Percentiles rank a stretch among this genome's conserved stretches.
phyloP scores from a whole-genome alignment of 306 rosid genomes.

The Clitoria ternatea region DNA sequence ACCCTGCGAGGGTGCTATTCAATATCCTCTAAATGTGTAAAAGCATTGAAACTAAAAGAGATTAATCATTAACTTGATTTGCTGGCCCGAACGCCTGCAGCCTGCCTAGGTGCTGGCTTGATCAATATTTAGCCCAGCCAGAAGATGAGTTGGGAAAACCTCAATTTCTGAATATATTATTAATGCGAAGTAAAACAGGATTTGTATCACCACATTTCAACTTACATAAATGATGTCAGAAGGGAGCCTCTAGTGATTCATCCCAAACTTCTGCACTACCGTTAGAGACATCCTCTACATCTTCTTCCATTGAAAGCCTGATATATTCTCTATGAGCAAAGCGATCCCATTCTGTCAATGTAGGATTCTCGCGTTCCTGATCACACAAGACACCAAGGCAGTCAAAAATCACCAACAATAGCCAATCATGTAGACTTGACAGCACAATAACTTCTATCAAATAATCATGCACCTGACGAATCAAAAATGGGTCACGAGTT shows the following conservation, averaged over 20 bases:
- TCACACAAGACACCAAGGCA: slow-evolving; percentile 31
- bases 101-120: not conserved
- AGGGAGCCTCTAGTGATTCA: slow-evolving; percentile 97
- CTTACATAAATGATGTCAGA: slow-evolving; percentile 57
- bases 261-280: slow-evolving; percentile 99
- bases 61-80: not conserved
- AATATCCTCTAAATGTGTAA: not conserved
- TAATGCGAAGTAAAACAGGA: slow-evolving; percentile 13
- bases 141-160: not conserved
- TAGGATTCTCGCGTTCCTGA: slow-evolving; percentile 99
- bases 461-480: slow-evolving; percentile 79
- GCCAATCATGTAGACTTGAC: not conserved
- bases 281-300: slow-evolving; percentile 97
- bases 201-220: slow-evolving; percentile 9
- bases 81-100: not conserved
- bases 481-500: slow-evolving; percentile 97
- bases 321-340: slow-evolving; percentile 99
- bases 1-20: not conserved
- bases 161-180: not conserved
- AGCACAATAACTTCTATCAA: not conserved
- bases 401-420: slow-evolving; percentile 28
- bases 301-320: slow-evolving; percentile 99
- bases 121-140: slow-evolving; percentile 3
- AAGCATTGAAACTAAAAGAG: not conserved
- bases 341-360: slow-evolving; percentile 99